phyloP scores from a whole-genome alignment of 768 basidiomycete species.

The Suillus weaverae region DNA sequence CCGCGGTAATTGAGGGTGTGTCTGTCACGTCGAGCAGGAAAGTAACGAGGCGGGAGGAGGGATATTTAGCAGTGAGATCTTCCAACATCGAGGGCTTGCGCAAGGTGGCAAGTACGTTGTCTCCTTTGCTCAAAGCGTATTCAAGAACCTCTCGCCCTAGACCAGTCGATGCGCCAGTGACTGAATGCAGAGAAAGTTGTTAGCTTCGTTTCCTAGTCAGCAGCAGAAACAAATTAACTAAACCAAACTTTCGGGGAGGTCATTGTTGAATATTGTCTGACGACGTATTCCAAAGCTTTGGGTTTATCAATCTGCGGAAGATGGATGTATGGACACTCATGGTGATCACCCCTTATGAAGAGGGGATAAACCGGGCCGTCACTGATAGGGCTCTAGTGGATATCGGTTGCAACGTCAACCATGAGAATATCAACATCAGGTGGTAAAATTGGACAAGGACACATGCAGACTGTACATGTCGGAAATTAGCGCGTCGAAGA shows the following conservation, averaged over 20 bases:
- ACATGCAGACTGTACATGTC: not conserved
- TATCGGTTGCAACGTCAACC: not conserved
- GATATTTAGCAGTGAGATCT: slow-evolving; percentile 31
- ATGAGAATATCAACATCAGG: not conserved
- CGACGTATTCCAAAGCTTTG: not conserved
- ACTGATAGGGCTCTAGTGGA: not conserved
- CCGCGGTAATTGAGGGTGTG: slow-evolving; percentile 31
- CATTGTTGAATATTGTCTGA: slow-evolving; percentile 6
- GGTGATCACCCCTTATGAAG: not conserved
- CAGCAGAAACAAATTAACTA: slow-evolving; percentile 10
- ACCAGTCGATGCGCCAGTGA: slow-evolving; percentile 43
- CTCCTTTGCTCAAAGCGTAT: slow-evolving; percentile 38
- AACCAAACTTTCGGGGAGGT: slow-evolving; percentile 23
- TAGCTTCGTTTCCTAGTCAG: not conserved
- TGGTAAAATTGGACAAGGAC: not conserved
- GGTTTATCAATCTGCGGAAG: not conserved
- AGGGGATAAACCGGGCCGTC: not conserved
- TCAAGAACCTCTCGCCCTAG: slow-evolving; percentile 39
- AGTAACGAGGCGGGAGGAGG: slow-evolving; percentile 36
- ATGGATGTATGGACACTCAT: not conserved
- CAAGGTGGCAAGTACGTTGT: slow-evolving; percentile 44
- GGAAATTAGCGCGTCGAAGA: not conserved
- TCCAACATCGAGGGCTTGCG: slow-evolving; percentile 39
- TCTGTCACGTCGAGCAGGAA: slow-evolving; percentile 44
- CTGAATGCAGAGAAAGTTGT: slow-evolving; percentile 20